Base-by-base conservation (phyloP, 2,329 filamentous ascomycete species). In the Sporothrix protearum region DNA sequence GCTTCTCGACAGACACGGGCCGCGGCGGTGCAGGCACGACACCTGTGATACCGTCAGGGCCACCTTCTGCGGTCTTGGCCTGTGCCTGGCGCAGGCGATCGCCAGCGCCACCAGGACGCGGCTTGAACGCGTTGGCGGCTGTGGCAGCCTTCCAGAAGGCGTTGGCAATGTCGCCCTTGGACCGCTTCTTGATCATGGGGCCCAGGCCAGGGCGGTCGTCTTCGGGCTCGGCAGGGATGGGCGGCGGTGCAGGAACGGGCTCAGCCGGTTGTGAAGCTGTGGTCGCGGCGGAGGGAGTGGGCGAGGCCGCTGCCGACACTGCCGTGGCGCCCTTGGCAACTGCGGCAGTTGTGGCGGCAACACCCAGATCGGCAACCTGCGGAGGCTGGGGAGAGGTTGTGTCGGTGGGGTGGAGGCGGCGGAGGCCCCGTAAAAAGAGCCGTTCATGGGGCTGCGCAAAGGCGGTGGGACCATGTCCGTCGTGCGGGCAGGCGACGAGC, bases 11-110 rank as follows among this genome's bases (percentile, higher is more conserved):
- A 2, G 82, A 81, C 9, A 78, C 75, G 0, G 85, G 83, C 39
- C 85, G 82, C 16, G 83, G 86, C 1, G 94, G 94, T 3, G 94
- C 92, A 30, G 92, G 92, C 28, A 97, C 91, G 49, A 97, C 94
- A 51, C 91, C 88, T 14, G 91, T 97, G 75, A 97, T 97, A 2
- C 94, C 95, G 81, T 97, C 94, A 7, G 93, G 92, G 5, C 91
- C 93, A 30, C 91, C 87, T n/a, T 81, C 80, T 71, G 86, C n/a
- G 1, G 53, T 88, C 74, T 83, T 84, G 74, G 82, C 83, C 71
- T 88, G 86, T 47, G 85, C 82, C 68, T 90, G 87, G 71, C 91
- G 85, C 69, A 97, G 83, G 68, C 92, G 90, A 73, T 96, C 93
- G 68, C 89, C 94, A 28, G 93, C 94, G 74, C 94, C 95, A 71